These are phyloP conservation scores for Komagataella pseudopastoris DNA, from an alignment of 805 yeast genomes.

Conservation along the genomic window DNA sequence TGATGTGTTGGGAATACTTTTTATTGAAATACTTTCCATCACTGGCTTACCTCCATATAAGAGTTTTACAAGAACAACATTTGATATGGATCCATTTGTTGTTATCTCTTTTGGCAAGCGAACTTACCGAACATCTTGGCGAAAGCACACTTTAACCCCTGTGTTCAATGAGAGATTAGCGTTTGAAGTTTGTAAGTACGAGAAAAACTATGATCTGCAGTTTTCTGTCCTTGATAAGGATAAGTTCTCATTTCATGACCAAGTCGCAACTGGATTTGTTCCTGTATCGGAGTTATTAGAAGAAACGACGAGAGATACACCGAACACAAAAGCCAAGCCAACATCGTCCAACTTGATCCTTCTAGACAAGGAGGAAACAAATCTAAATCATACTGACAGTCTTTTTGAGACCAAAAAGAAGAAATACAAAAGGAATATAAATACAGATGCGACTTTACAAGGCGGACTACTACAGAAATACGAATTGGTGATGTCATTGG, in stretches of 20 bases:
- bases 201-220: conserved; percentile 48
- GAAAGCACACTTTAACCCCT: conserved; percentile 73
- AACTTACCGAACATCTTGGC: conserved; percentile 76
- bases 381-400: neutral
- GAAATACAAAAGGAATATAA: neutral
- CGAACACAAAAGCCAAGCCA: neutral
- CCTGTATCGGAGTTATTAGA: conserved; percentile 21
- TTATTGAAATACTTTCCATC: conserved; percentile 63
- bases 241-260: conserved; percentile 68
- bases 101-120: conserved; percentile 82
- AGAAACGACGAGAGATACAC: neutral
- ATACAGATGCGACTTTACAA: conserved; percentile 19
- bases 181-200: conserved; percentile 61
- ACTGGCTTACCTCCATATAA: conserved; percentile 67
- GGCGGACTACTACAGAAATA: conserved; percentile 24
- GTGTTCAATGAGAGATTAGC: conserved; percentile 69
- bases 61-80: conserved; percentile 60
- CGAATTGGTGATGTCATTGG: conserved; percentile 11
- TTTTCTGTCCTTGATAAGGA: conserved; percentile 80
- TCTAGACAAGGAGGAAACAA: neutral
- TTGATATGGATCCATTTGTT: conserved; percentile 95
- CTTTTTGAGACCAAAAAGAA: neutral
- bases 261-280: conserved; percentile 54
- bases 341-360: neutral
- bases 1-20: conserved; percentile 53